Conservation (phyloP, 1,284 basidiomycete species). For the Ustilago cynodontis region DNA sequence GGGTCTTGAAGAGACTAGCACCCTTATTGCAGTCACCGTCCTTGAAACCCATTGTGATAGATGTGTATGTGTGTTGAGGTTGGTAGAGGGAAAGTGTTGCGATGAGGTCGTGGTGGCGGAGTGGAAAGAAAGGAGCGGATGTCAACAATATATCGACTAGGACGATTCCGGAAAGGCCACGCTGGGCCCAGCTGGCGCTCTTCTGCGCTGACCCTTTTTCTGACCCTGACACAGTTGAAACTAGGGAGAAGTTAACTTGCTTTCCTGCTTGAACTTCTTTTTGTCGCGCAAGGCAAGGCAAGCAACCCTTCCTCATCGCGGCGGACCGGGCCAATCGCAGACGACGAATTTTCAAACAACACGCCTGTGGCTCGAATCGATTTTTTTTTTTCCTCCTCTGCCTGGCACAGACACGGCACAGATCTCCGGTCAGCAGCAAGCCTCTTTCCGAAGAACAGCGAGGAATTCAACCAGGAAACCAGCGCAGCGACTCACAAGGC, state of each 20-base stretch:
- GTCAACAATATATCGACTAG: constrained; percentile 18
- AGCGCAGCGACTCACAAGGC: neutral
- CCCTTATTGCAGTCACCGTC: constrained; percentile 66
- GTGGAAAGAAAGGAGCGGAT: neutral
- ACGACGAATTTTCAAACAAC: constrained; percentile 5
- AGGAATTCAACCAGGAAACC: neutral
- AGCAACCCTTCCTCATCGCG: neutral
- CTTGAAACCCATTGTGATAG: constrained; percentile 57
- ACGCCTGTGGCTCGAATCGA: constrained; percentile 2
- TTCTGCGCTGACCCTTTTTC: neutral
- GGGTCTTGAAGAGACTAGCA: constrained; percentile 75
- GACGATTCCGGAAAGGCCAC: constrained; percentile 10
- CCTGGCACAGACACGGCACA: neutral
- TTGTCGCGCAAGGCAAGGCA: neutral
- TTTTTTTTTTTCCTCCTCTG: neutral
- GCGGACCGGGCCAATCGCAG: constrained; percentile 12
- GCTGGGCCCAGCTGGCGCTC: neutral
- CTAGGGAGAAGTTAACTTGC: neutral
- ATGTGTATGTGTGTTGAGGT: constrained; percentile 8
- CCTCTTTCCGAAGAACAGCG: neutral
- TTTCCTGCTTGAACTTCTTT: neutral
- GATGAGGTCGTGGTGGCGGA: constrained; percentile 16
- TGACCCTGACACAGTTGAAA: constrained; percentile 19
- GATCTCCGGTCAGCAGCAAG: neutral
- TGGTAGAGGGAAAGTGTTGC: neutral